Evolutionary conservation across 78 protist genomes (phyloP), one percentile per base, ranked within the genome.

Genomic region (Chrysochromulina parva): DNA sequence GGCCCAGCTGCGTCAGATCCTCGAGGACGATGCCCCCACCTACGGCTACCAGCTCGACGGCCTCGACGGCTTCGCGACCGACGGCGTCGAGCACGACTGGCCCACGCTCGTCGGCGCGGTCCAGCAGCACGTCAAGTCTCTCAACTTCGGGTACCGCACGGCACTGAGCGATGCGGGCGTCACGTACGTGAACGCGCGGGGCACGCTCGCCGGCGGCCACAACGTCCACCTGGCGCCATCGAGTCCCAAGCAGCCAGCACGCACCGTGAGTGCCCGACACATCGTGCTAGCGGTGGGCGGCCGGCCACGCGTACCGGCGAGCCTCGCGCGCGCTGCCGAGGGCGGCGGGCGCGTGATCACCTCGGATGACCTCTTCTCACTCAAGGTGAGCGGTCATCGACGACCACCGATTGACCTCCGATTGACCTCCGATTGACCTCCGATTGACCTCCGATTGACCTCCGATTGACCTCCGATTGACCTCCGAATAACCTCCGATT

Each of bases 211-310:
- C 38, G 97, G 93, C 38, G 88, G 95, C 38, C 95, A 97, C 94
- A 92, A 95, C 50, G 58, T 38, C 38, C 38, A 38, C 38, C 38
- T 96, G 22, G 91, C 53, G 47, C 20, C 87, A 85, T 20, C n/a
- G n/a, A 20, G 24, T 20, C 28, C 28, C 71, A 65, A 65, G 71
- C n/a, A 20, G n/a, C n/a, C 16, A 9, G 71, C 9, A 19, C 50
- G 28, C 28, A 11, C 5, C 50, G 48, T 67, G 48, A 0, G 74
- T 16, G 87, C 88, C 11, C 17, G 50, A 57, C 6, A 11, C 62
- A 13, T 97, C 53, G 24, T 97, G 17, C 19, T 97, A 47, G 98
- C 98, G 3, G 90, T 86, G n/a, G 99, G 99, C 13, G 98, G 99
- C 17, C 92, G 99, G 54, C 97, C 98, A 11, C 47, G 22, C 78